Conservation (phyloP, 495 filamentous ascomycete species). For the Friedmanniomyces simplex region DNA sequence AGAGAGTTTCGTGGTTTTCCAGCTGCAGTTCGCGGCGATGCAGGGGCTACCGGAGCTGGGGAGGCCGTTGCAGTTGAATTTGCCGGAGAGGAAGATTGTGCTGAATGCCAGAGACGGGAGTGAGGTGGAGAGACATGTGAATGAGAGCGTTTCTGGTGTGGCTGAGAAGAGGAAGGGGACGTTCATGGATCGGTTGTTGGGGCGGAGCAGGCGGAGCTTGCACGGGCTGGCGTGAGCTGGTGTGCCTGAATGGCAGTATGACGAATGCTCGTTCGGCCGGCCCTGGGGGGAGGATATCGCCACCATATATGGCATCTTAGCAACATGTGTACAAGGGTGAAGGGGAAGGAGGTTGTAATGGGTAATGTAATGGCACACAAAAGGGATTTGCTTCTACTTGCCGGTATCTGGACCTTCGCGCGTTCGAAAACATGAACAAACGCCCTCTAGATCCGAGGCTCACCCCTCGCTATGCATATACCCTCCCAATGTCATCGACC, state of each 20-base stretch:
- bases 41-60: background rate
- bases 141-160: slow-evolving; percentile 3
- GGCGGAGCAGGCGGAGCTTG: slow-evolving; percentile 11
- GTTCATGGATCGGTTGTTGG: slow-evolving; percentile 21
- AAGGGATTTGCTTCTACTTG: too few species aligned
- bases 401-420: too few species aligned
- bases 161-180: slow-evolving; percentile 15
- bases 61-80: slow-evolving; percentile 6
- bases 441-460: background rate
- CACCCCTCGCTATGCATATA: background rate
- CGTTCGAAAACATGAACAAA: background rate
- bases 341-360: too few species aligned
- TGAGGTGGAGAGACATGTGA: background rate
- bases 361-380: too few species aligned
- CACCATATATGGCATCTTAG: background rate
- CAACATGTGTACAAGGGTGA: too few species aligned
- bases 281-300: too few species aligned
- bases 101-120: background rate
- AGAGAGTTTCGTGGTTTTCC: slow-evolving; percentile 16
- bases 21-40: slow-evolving; percentile 12
- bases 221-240: background rate
- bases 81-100: slow-evolving; percentile 3
- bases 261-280: background rate
- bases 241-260: background rate
- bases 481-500: background rate